Evolutionary conservation across 164 flowering plant genomes (phyloP).

Genomic region (Tinospora cordifolia): DNA sequence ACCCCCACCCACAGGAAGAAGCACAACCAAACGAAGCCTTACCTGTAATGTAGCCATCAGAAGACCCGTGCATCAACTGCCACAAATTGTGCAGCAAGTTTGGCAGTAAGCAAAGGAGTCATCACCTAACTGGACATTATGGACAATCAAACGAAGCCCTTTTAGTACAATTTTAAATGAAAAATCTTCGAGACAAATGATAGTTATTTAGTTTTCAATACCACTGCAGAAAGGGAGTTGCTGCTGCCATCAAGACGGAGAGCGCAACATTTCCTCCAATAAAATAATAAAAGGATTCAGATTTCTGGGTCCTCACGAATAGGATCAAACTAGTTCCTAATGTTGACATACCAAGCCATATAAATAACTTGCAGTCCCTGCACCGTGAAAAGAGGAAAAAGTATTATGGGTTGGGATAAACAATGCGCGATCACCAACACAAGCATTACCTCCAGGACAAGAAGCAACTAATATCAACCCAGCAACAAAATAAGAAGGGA

Average conservation of each 20-base stretch:
- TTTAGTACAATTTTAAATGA: not conserved
- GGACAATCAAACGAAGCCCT: not conserved
- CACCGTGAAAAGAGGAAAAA: constrained; percentile 11
- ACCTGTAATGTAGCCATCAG: constrained; percentile 77
- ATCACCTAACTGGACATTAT: constrained; percentile 42
- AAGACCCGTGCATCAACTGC: constrained; percentile 79
- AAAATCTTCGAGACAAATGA: not conserved
- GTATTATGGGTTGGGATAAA: not conserved
- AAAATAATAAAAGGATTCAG: constrained; percentile 17
- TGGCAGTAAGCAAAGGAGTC: constrained; percentile 85
- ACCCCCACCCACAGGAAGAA: constrained; percentile 81
- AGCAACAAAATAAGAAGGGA: constrained; percentile 88
- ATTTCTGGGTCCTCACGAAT: not conserved
- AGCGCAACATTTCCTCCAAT: constrained; percentile 94
- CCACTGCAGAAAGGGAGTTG: constrained; percentile 81
- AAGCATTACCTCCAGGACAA: constrained; percentile 77
- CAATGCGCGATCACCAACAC: constrained; percentile 1
- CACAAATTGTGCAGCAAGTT: constrained; percentile 89
- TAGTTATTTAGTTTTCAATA: constrained; percentile 25
- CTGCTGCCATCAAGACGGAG: constrained; percentile 93
- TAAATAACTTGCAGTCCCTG: constrained; percentile 97
- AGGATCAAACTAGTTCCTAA: not conserved
- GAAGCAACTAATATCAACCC: constrained; percentile 88
- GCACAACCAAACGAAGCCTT: constrained; percentile 48
- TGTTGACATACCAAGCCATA: constrained; percentile 59